A percentile compares a stretch with the other conserved stretches of the same genome.
These are phyloP conservation scores for Aspergillus uvarum DNA, from an alignment of 2,329 filamentous ascomycete genomes.

Conservation along the genomic window DNA sequence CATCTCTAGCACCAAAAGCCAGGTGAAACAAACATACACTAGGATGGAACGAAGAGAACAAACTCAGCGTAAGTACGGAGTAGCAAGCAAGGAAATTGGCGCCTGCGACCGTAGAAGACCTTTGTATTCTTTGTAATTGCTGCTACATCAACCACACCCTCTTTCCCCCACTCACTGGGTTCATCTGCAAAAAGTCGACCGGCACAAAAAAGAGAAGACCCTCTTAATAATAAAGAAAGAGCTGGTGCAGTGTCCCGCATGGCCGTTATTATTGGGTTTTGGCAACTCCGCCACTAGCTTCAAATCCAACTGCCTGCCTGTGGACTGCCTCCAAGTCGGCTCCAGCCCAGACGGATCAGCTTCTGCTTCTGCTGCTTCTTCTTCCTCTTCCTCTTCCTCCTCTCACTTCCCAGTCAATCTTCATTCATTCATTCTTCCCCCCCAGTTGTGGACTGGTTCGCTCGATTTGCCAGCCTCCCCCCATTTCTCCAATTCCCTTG, in stretches of 20 bases:
- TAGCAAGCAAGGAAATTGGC: not conserved
- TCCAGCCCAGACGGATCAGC: not conserved
- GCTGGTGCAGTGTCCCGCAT: conserved; percentile 16
- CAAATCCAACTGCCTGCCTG: conserved; percentile 15
- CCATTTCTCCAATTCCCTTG: conserved; percentile 16
- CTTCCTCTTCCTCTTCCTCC: conserved; percentile 20
- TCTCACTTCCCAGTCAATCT: conserved; percentile 14
- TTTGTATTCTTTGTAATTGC: not conserved
- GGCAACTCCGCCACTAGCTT: conserved; percentile 27
- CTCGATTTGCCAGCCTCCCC: conserved; percentile 16
- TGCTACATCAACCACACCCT: too few species aligned
- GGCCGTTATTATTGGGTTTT: conserved; percentile 24
- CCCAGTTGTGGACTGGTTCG: conserved; percentile 21
- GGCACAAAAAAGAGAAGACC: too few species aligned
- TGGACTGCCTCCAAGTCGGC: not conserved
- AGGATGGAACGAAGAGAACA: not conserved
- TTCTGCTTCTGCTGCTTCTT: too few species aligned
- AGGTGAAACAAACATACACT: too few species aligned
- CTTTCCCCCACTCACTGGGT: too few species aligned
- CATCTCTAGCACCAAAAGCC: not conserved
- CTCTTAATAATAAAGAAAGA: conserved; percentile 19
- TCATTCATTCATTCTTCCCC: not conserved
- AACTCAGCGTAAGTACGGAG: not conserved
- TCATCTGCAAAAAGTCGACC: too few species aligned
- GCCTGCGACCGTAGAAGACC: not conserved